Conservation (phyloP, 2,329 filamentous ascomycete genomes). For the Talaromyces piceae region DNA sequence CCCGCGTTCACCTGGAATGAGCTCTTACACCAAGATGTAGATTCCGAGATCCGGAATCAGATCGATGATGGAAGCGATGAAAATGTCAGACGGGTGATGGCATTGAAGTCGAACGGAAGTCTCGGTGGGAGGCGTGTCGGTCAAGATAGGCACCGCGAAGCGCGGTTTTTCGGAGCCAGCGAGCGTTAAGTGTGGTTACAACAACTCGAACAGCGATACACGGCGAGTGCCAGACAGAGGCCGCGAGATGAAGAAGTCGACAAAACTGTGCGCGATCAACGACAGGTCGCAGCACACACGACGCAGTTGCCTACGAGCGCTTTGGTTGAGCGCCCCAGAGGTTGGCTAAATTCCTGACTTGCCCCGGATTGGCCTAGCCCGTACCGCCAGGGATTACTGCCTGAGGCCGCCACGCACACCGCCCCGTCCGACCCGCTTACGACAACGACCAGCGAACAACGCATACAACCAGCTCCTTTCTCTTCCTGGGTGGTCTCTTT, state of each 20-base stretch:
- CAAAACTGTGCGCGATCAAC: background rate
- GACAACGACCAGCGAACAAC: background rate
- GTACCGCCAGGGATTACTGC: background rate
- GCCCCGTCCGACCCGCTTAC: background rate
- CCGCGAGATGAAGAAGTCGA: background rate
- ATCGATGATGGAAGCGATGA: background rate
- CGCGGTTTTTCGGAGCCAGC: background rate
- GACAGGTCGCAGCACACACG: background rate
- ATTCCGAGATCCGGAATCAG: background rate
- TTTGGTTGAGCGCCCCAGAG: conserved; percentile 3
- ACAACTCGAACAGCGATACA: background rate
- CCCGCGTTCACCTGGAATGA: background rate
- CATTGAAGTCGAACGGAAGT: background rate
- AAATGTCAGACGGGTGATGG: background rate
- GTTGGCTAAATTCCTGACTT: background rate
- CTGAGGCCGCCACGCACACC: background rate
- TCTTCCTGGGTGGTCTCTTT: background rate
- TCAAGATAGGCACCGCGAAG: background rate
- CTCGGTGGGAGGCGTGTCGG: background rate
- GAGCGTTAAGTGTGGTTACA: background rate
- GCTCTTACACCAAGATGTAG: background rate
- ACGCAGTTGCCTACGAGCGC: background rate
- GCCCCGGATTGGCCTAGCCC: background rate
- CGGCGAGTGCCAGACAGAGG: background rate
- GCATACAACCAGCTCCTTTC: background rate